Base-by-base conservation (phyloP, 2,329 filamentous ascomycete genomes). In the Phialophora macrospora region DNA sequence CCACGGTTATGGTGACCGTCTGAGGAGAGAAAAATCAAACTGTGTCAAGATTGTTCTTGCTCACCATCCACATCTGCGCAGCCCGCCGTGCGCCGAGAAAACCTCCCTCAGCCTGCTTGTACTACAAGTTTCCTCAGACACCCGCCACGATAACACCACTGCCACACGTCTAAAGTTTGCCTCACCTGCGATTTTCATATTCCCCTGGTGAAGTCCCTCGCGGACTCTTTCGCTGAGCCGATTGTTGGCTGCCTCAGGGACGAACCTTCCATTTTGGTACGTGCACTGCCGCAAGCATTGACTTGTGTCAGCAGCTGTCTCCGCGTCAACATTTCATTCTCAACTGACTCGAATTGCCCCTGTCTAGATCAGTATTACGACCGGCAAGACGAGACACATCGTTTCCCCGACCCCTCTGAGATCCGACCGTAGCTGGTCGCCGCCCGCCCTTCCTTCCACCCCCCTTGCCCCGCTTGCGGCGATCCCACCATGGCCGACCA, bases 401-500 rank as follows among this genome's bases (percentile, higher is more conserved):
- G 67, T 44, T 62, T 60, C 12, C 56, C 60, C 61, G 52, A 62
- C 51, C 62, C 44, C 55, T 49, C 32, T 30, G 32, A 49, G 44
- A 44, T 60, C 60, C 66, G 66, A 68, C 71, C 71, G 49, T 62
- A 65, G 62, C 65, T 66, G 71, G 69, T 71, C 64, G 69, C 62
- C 65, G 64, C 67, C 69, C 67, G 58, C 52, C 59, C 59, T 24
- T 62, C 32, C 59, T 41, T 63, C 55, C 54, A 64, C 57, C 60
- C 67, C 60, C 61, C 64, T 51, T 71, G 60, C 65, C 66, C 69
- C 66, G 60, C 65, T 55, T 41, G 55, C 65, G 65, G 68, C 66
- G 63, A 68, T 52, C 32, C 79, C 79, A 81, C 78, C 77, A 91
- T 91, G 89, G 88, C 88, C 79, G 89, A 91, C 81, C 83, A 87